These are phyloP conservation scores for Penicillium sp. DNA, from an alignment of 2,329 filamentous ascomycete genomes.

Conservation along the genomic window DNA sequence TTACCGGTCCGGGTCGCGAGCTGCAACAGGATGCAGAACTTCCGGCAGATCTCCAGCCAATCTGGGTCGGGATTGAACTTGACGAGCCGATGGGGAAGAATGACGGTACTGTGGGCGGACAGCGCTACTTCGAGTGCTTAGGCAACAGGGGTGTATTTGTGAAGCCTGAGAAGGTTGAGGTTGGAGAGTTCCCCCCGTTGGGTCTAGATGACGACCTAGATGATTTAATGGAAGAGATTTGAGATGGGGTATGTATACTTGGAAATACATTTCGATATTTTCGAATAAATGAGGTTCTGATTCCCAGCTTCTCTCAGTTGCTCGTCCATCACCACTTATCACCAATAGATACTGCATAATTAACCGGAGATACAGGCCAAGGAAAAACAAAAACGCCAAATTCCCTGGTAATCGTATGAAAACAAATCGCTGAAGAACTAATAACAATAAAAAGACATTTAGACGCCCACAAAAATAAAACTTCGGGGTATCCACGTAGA, in stretches of 20 bases:
- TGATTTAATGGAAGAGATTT: slow-evolving; percentile 56
- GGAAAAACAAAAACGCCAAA: neutral
- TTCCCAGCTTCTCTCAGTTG: neutral
- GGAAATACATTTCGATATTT: slow-evolving; percentile 2
- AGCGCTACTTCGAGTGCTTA: slow-evolving; percentile 56
- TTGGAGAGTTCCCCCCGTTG: slow-evolving; percentile 57
- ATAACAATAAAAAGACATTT: slow-evolving; percentile 11
- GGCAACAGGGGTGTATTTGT: slow-evolving; percentile 59
- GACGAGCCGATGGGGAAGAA: slow-evolving; percentile 67
- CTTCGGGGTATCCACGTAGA: slow-evolving; percentile 9
- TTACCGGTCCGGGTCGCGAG: slow-evolving; percentile 30
- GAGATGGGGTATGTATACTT: slow-evolving; percentile 8
- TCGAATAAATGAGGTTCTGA: neutral
- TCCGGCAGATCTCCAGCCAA: slow-evolving; percentile 27
- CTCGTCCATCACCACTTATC: slow-evolving; percentile 9
- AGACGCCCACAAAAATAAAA: neutral
- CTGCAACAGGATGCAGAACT: slow-evolving; percentile 19
- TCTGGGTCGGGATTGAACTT: slow-evolving; percentile 60
- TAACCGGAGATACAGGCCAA: neutral
- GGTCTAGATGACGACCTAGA: slow-evolving; percentile 54
- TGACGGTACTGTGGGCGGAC: slow-evolving; percentile 53
- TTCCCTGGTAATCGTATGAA: slow-evolving; percentile 8
- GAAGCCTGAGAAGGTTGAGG: slow-evolving; percentile 60
- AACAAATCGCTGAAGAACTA: slow-evolving; percentile 19
- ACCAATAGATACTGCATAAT: slow-evolving; percentile 6